Conservation (phyloP, 305 asterid genomes). For the Fraxinus floribunda region DNA sequence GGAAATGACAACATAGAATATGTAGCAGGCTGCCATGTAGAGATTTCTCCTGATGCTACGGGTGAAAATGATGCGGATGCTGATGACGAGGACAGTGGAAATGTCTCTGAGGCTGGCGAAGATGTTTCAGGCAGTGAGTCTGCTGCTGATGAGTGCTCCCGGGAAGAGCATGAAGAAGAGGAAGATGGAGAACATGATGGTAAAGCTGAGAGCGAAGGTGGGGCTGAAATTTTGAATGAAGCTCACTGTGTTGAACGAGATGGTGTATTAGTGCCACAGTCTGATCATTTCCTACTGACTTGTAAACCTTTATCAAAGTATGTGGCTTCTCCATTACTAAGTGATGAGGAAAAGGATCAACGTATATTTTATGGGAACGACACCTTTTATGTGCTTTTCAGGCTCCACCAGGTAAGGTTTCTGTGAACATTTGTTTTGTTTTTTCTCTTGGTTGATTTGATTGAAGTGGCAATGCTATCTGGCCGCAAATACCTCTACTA, state of each 20-base stretch:
- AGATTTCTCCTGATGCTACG: slow-evolving; percentile 54
- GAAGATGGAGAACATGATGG: slow-evolving; percentile 73
- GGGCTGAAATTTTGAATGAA: slow-evolving; percentile 75
- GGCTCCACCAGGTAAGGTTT: slow-evolving; percentile 86
- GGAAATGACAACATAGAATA: slow-evolving; percentile 46
- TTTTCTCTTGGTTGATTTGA: not conserved
- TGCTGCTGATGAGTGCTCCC: slow-evolving; percentile 82
- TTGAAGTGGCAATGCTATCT: not conserved
- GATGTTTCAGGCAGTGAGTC: slow-evolving; percentile 94
- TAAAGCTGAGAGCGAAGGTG: slow-evolving; percentile 95
- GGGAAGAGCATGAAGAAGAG: slow-evolving; percentile 83
- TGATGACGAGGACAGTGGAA: slow-evolving; percentile 86
- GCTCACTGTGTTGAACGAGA: not conserved
- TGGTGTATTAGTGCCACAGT: slow-evolving; percentile 46
- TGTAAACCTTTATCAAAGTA: slow-evolving; percentile 85
- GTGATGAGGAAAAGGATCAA: slow-evolving; percentile 39
- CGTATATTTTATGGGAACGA: slow-evolving; percentile 88
- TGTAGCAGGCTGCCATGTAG: slow-evolving; percentile 49
- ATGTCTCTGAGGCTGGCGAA: slow-evolving; percentile 75
- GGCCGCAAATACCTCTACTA: not conserved
- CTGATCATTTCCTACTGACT: slow-evolving; percentile 61
- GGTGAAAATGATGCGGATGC: slow-evolving; percentile 61
- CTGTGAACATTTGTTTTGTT: not conserved
- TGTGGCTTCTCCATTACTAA: slow-evolving; percentile 43
- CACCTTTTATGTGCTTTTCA: slow-evolving; percentile 76